Base-by-base conservation (phyloP, 495 filamentous ascomycete species). In the Massariosphaeria phaeospora region DNA sequence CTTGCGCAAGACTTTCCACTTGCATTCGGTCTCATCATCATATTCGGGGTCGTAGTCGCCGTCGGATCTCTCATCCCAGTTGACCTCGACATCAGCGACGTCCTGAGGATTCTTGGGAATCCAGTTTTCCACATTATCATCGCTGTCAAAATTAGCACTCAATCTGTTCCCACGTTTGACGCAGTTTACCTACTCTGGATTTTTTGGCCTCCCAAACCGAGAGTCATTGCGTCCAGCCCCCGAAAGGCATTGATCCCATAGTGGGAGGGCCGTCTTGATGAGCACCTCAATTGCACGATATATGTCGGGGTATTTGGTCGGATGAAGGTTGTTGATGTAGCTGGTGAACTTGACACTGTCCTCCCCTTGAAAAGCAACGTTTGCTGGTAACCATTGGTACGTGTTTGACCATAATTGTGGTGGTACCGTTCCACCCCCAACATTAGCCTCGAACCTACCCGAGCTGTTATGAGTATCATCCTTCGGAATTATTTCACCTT, bases 291-390 rank as follows among this genome's bases (percentile, higher is more conserved):
- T 59, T 9, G 38, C n/a, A 21, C 23, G 18, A 36, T 61, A 61
- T 1, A 61, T 39, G 8, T 46, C 36, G 1, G 31, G n/a, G 20
- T 50, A 55, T 21, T 55, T 55, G 26, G 15, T 33, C 13, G 57
- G 57, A 45, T 55, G 57, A 3, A 61, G 44, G 33, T 55, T 55
- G 45, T 61, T 61, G 18, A 61, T 45, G 40, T 61, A 55, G 50
- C 50, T 55, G 21, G 43, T 55, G 30, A 61, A 48, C 25, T 40
- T 55, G 7, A 55, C 51, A 0, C 17, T 10, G 23, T 45, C 51
- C 20, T 61, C 45, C 2, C 34, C 36, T 27, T 51, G 50, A 20
- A 55, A 55, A 18, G 29, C 43, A 25, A 61, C 31, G 25, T 61
- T 55, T 2, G 50, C 43, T 30, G 51, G 57, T n/a, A 61, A 40